Percentiles rank a stretch among this genome's conserved stretches.
Evolutionary conservation across 805 yeast species (phyloP).

Genomic region (Komagataella ulmi): DNA sequence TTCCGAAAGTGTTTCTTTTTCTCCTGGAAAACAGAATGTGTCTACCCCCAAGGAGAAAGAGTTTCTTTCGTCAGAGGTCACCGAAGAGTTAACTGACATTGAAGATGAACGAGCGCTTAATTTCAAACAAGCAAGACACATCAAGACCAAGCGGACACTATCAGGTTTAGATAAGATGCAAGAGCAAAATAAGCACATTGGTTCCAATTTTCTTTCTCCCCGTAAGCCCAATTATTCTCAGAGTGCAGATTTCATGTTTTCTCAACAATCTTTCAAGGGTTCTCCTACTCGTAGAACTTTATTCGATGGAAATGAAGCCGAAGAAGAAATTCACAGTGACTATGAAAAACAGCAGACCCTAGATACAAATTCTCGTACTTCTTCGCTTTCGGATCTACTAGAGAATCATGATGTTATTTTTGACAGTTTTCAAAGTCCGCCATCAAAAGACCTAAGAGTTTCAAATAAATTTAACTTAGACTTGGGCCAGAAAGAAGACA

Average conservation of each 20-base stretch:
- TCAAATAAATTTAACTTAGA: not conserved
- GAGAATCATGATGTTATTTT: not conserved
- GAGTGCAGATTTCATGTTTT: not conserved
- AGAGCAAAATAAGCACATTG: not conserved
- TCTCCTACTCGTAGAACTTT: not conserved
- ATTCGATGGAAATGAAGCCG: not conserved
- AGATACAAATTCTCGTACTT: not conserved
- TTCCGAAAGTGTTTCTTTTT: not conserved
- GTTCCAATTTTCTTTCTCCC: not conserved
- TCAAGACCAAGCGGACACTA: not conserved
- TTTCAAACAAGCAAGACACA: not conserved
- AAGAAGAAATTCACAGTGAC: not conserved
- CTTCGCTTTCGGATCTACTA: not conserved
- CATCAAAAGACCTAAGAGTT: not conserved
- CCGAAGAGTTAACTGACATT: slow-evolving; percentile 15
- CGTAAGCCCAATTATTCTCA: not conserved
- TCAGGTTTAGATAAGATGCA: not conserved
- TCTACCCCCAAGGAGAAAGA: not conserved
- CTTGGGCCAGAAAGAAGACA: not conserved
- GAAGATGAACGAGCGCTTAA: slow-evolving; percentile 9
- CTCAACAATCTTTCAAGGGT: not conserved
- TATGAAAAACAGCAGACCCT: not conserved
- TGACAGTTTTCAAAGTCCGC: not conserved
- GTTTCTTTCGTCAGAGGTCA: slow-evolving; percentile 5
- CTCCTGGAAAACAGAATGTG: not conserved